Evolutionary conservation across 2,329 filamentous ascomycete species (phyloP).

Genomic region (Exophiala spinifera): DNA sequence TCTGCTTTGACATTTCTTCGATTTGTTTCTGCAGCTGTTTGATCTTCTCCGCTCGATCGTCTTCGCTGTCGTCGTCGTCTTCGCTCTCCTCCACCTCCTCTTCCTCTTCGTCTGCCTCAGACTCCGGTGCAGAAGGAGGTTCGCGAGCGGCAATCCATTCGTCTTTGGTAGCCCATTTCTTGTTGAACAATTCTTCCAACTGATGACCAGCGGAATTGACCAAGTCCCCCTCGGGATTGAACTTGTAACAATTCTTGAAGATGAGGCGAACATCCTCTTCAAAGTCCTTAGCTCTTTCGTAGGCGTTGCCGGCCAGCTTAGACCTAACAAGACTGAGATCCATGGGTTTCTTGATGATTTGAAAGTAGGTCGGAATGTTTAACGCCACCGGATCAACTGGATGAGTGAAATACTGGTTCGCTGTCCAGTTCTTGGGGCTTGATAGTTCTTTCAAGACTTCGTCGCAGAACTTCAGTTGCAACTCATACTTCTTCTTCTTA

Average conservation of each 20-base stretch:
- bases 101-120: constrained; percentile 64
- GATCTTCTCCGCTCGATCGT: constrained; percentile 61
- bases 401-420: constrained; percentile 72
- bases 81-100: constrained; percentile 71
- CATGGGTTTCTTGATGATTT: constrained; percentile 95
- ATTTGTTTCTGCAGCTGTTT: constrained; percentile 68
- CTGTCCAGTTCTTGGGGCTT: constrained; percentile 65
- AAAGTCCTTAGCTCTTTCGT: constrained; percentile 79
- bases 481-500: constrained; percentile 84
- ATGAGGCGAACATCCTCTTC: constrained; percentile 79
- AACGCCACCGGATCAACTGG: constrained; percentile 92
- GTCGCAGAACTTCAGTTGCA: constrained; percentile 87
- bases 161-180: constrained; percentile 73
- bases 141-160: constrained; percentile 76
- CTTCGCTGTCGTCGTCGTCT: constrained; percentile 57
- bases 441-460: constrained; percentile 75
- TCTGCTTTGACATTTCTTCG: constrained; percentile 68
- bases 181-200: constrained; percentile 71
- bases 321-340: constrained; percentile 77
- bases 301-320: constrained; percentile 75
- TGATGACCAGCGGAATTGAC: constrained; percentile 70
- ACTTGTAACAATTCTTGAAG: constrained; percentile 85
- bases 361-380: constrained; percentile 90
- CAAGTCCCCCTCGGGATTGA: constrained; percentile 77
- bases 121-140: constrained; percentile 61